Conservation (phyloP, 164 flowering plant genomes). For the Aristolochia californica region DNA sequence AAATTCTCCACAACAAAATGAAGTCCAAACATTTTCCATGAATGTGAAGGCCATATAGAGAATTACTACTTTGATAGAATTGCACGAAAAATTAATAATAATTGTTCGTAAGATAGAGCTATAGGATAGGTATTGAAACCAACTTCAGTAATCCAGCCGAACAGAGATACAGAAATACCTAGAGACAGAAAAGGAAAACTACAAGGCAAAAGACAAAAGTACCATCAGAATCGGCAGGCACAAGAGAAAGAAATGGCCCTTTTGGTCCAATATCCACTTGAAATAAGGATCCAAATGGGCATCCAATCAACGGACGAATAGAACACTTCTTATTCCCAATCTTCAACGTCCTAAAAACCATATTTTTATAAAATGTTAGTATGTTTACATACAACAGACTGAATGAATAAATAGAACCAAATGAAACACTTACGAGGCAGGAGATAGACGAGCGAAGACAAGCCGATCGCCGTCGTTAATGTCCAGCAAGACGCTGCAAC, state of each 20-base stretch:
- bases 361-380: neutral
- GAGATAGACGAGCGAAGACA: slow-evolving; percentile 75
- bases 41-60: no score
- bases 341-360: slow-evolving; percentile 58
- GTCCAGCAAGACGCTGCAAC: slow-evolving; percentile 94
- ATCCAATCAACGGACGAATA: slow-evolving; percentile 71
- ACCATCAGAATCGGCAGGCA: slow-evolving; percentile 37
- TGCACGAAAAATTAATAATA: no score
- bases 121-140: neutral
- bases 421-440: slow-evolving; percentile 41
- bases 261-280: slow-evolving; percentile 47
- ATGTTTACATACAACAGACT: neutral
- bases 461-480: slow-evolving; percentile 89
- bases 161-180: neutral
- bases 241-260: slow-evolving; percentile 52
- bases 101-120: no score
- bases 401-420: no score
- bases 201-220: neutral
- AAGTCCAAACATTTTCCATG: no score
- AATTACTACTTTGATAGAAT: no score
- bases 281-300: slow-evolving; percentile 80
- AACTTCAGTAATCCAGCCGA: no score
- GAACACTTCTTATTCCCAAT: slow-evolving; percentile 69
- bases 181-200: neutral
- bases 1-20: no score